Evolutionary conservation across 1,284 basidiomycete genomes (phyloP).

Genomic region (Waitea zeae): DNA sequence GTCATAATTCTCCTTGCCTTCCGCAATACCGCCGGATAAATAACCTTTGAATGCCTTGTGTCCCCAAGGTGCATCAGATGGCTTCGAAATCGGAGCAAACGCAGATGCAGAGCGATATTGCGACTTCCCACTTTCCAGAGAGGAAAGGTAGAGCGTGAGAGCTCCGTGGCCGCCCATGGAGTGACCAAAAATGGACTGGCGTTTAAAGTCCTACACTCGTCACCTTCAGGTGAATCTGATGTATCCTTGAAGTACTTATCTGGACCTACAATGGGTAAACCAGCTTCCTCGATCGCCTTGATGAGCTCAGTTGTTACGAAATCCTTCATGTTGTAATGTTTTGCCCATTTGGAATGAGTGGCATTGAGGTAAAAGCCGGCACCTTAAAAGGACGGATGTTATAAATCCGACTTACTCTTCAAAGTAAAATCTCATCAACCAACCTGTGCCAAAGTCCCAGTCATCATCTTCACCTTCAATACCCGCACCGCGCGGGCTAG

Average conservation of each 20-base stretch:
- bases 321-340: slow-evolving; percentile 85
- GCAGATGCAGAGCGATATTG: slow-evolving; percentile 84
- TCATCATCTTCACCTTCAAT: slow-evolving; percentile 74
- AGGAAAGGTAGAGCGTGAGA: slow-evolving; percentile 76
- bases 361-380: slow-evolving; percentile 93
- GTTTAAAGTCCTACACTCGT: no score
- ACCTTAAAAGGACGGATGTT: slow-evolving; percentile 29
- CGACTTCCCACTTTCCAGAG: slow-evolving; percentile 30
- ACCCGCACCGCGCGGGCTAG: slow-evolving; percentile 86
- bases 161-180: slow-evolving; percentile 94
- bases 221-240: no score
- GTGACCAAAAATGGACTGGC: no score
- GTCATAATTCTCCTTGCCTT: slow-evolving; percentile 66
- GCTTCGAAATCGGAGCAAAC: slow-evolving; percentile 87
- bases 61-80: slow-evolving; percentile 81
- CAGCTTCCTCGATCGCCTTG: slow-evolving; percentile 48
- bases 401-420: neutral
- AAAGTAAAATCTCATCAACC: slow-evolving; percentile 2
- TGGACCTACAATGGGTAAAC: slow-evolving; percentile 53
- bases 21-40: slow-evolving; percentile 60
- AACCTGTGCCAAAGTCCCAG: slow-evolving; percentile 91
- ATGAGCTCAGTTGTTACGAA: slow-evolving; percentile 77
- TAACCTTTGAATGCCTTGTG: slow-evolving; percentile 88
- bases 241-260: no score
- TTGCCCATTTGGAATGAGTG: slow-evolving; percentile 60